These are phyloP conservation scores for Pyrus pyrifolia DNA, from an alignment of 306 rosid species.

Conservation along the genomic window DNA sequence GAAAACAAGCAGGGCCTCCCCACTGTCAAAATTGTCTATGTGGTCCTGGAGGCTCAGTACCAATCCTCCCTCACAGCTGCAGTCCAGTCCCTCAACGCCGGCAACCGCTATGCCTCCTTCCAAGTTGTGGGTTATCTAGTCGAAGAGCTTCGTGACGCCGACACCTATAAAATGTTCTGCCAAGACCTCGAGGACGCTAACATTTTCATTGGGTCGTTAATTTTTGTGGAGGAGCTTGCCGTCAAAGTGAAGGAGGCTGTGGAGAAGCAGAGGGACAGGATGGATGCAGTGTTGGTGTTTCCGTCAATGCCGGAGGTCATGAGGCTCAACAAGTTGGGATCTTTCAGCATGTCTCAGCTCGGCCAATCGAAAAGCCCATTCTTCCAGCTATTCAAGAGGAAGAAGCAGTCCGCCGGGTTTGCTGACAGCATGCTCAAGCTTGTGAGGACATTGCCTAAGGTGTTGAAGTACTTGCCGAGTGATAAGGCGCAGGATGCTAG, in stretches of 20 bases:
- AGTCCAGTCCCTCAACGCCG: conserved; percentile 56
- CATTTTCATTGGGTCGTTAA: conserved; percentile 82
- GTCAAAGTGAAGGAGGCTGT: conserved; percentile 75
- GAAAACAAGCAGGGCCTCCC: conserved; percentile 58
- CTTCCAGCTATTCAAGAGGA: conserved; percentile 81
- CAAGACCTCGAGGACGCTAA: conserved; percentile 88
- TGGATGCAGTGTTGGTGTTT: conserved; percentile 91
- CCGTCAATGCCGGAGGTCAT: conserved; percentile 99
- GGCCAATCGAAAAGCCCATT: conserved; percentile 91
- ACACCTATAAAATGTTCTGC: conserved; percentile 49
- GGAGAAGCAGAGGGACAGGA: conserved; percentile 80
- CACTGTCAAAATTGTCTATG: conserved; percentile 72
- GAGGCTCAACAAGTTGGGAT: conserved; percentile 86
- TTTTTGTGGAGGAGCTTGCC: conserved; percentile 95
- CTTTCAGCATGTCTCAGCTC: conserved; percentile 88
- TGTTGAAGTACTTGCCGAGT: conserved; percentile 88
- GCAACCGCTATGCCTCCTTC: conserved; percentile 45
- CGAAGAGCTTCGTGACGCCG: conserved; percentile 75
- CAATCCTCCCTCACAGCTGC: conserved; percentile 87
- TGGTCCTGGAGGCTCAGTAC: conserved; percentile 94
- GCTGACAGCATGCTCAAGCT: conserved; percentile 97
- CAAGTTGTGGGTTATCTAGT: conserved; percentile 90
- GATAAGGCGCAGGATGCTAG: conserved; percentile 98
- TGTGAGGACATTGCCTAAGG: conserved; percentile 93
- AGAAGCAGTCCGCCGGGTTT: conserved; percentile 81